Evolutionary conservation across 2,329 filamentous ascomycete genomes (phyloP).

Genomic region (Trichophyton benhamiae): DNA sequence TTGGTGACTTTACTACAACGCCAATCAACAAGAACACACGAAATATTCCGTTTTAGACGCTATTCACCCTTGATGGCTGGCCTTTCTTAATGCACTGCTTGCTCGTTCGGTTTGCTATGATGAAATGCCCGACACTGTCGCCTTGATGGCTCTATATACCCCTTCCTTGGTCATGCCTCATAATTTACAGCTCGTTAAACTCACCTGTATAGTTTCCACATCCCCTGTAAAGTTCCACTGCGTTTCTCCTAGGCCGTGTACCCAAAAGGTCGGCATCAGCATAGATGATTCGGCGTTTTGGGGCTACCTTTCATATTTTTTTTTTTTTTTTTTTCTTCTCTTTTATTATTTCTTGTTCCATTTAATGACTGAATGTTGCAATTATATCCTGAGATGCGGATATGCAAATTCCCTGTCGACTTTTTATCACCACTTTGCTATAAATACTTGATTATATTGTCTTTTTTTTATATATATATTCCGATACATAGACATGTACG

Average conservation of each 20-base stretch:
- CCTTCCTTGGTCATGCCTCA: neutral
- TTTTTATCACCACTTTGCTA: neutral
- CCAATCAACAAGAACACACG: neutral
- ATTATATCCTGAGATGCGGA: neutral
- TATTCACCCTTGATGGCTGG: neutral
- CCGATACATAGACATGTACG: neutral
- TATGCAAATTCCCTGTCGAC: neutral
- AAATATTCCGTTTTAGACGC: neutral
- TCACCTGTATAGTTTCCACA: neutral
- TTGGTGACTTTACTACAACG: constrained; percentile 7
- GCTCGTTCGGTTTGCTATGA: constrained; percentile 2
- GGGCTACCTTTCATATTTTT: neutral
- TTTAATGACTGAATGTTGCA: neutral
- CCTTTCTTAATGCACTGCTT: neutral
- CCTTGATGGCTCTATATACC: constrained; percentile 1
- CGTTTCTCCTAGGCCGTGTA: neutral
- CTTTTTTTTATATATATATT: neutral
- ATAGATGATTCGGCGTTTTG: constrained; percentile 1
- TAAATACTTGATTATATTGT: too few species aligned
- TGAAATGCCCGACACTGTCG: neutral
- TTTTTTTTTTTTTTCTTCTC: neutral
- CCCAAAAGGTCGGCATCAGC: neutral
- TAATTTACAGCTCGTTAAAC: neutral
- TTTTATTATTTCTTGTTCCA: neutral
- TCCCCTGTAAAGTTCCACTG: neutral